Percentiles rank a stretch among this genome's conserved stretches.
These are phyloP conservation scores for Inonotus hispidus DNA, from an alignment of 1,284 basidiomycete genomes.

Conservation along the genomic window DNA sequence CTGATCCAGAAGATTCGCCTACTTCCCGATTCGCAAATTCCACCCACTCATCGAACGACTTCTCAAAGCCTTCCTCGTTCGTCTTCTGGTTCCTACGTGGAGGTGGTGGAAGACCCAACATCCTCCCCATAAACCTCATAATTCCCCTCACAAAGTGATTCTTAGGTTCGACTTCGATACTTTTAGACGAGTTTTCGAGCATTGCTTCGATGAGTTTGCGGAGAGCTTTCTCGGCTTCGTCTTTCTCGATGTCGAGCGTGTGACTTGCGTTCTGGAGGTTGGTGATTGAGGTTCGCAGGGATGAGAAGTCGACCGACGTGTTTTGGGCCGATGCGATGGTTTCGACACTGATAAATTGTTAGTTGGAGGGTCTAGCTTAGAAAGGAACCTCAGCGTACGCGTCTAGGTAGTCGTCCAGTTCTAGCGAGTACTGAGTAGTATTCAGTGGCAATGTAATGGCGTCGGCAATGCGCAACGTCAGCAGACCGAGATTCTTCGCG, in stretches of 20 bases:
- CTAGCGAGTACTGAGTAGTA: conserved; percentile 63
- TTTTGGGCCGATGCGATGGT: conserved; percentile 21
- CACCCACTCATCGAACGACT: background rate
- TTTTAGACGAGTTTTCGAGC: conserved; percentile 25
- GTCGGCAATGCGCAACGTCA: conserved; percentile 58
- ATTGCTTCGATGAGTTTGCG: conserved; percentile 32
- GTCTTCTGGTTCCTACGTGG: background rate
- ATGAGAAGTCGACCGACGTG: conserved; percentile 19
- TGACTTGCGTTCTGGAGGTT: conserved; percentile 46
- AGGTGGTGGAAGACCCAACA: conserved; percentile 7
- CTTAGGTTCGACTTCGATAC: background rate
- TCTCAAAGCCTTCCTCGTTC: background rate
- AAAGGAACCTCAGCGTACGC: conserved; percentile 30
- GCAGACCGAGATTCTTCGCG: conserved; percentile 56
- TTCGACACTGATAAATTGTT: conserved; percentile 28
- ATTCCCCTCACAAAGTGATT: background rate
- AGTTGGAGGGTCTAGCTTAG: background rate
- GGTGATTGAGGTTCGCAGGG: conserved; percentile 44
- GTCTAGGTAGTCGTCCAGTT: conserved; percentile 45
- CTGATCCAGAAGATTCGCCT: background rate
- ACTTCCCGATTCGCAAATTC: background rate
- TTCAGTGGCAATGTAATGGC: conserved; percentile 65
- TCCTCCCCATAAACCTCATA: background rate
- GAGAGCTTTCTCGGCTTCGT: conserved; percentile 31
- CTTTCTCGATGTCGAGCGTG: conserved; percentile 50